phyloP scores from a whole-genome alignment of 129 eudicot genomes.

The sunflower (Helianthus annuus) region DNA sequence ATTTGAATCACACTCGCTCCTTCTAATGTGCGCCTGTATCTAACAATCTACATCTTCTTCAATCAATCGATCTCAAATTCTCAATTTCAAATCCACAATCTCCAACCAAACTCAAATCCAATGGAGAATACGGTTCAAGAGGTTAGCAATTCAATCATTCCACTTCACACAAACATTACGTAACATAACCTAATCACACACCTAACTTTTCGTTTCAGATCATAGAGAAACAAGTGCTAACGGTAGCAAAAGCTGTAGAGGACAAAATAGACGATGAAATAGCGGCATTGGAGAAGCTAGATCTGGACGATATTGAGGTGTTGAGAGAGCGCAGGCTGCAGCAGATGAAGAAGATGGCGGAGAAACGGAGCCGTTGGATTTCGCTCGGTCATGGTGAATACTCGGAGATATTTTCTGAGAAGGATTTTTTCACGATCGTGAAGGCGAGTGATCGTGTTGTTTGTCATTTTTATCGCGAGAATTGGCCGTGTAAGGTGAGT shows the following conservation, averaged over 20 bases:
- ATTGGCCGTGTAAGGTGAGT: conserved; percentile 98
- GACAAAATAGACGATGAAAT: conserved; percentile 90
- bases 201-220: conserved; percentile 40
- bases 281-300: conserved; percentile 78
- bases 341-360: conserved; percentile 99
- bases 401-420: conserved; percentile 77
- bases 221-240: conserved; percentile 77
- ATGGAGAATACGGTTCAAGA: conserved; percentile 75
- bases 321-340: conserved; percentile 79
- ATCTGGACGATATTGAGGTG: conserved; percentile 80
- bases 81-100: too few relatives aligned
- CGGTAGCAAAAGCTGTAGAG: conserved; percentile 93
- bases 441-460: conserved; percentile 96
- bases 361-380: conserved; percentile 83
- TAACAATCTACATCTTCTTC: conserved; percentile 24
- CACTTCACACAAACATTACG: background rate
- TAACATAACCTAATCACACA: background rate
- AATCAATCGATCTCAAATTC: conserved; percentile 1
- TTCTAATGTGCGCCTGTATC: too few relatives aligned
- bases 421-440: conserved; percentile 78
- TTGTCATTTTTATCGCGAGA: conserved; percentile 94
- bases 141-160: conserved; percentile 29
- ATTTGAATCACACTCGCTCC: too few relatives aligned
- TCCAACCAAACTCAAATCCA: conserved; percentile 6
- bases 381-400: conserved; percentile 88